phyloP scores from a whole-genome alignment of 2,329 filamentous ascomycete species.

The Zasmidium citrigriseum region DNA sequence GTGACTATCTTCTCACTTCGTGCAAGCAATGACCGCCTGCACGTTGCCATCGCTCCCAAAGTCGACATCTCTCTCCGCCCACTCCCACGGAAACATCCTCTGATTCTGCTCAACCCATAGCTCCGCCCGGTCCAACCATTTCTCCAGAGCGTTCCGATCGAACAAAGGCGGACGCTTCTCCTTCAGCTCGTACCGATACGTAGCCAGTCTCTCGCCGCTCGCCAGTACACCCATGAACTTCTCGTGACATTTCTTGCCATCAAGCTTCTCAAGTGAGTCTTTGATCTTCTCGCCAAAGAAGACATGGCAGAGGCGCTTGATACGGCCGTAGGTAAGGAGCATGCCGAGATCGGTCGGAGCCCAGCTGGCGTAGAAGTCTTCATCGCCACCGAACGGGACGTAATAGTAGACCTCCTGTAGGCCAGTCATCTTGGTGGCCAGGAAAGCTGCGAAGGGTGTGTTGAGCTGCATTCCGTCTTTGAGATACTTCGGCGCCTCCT shows the following conservation, averaged over 20 bases:
- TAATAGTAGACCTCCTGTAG: background rate
- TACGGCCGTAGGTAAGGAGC: background rate
- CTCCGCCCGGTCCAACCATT: background rate
- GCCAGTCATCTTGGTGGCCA: background rate
- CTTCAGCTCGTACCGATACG: too few relatives aligned
- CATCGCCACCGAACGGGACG: background rate
- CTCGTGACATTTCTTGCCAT: too few relatives aligned
- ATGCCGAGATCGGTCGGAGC: background rate
- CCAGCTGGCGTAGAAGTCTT: background rate
- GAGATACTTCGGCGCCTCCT: background rate
- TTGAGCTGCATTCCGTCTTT: background rate
- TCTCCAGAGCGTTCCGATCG: too few relatives aligned
- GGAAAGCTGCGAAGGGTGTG: background rate
- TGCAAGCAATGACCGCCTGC: conserved; percentile 8
- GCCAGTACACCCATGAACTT: too few relatives aligned
- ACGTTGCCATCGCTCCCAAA: conserved; percentile 4
- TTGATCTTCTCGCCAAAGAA: conserved; percentile 1
- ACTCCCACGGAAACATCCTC: background rate
- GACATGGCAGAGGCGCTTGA: background rate
- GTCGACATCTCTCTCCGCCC: conserved; percentile 1
- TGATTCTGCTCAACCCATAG: background rate
- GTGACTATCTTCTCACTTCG: too few relatives aligned
- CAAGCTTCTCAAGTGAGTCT: too few relatives aligned
- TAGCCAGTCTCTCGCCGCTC: too few relatives aligned
- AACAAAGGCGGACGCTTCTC: too few relatives aligned